phyloP scores from a whole-genome alignment of 331 rosid species.

The Erythrophleum ivorense region DNA sequence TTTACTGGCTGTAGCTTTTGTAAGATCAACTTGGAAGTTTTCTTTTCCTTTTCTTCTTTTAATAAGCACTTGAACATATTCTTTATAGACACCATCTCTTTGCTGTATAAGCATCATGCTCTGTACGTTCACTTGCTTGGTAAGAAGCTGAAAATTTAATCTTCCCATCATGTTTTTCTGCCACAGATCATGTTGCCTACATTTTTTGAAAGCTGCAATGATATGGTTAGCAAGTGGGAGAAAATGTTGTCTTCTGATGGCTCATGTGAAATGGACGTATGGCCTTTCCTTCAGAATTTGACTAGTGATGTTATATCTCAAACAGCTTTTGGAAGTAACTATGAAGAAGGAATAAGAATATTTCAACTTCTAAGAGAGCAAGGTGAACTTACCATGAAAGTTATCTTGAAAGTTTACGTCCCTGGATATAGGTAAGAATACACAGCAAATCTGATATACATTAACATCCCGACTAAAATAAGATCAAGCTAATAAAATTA shows the following conservation, averaged over 20 bases:
- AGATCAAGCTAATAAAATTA: background rate
- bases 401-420: background rate
- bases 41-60: background rate
- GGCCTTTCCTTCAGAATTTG: constrained; percentile 46
- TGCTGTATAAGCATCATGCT: background rate
- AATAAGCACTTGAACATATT: background rate
- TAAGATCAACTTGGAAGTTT: background rate
- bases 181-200: constrained; percentile 52
- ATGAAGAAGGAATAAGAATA: constrained; percentile 51
- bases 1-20: background rate
- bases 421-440: constrained; percentile 49
- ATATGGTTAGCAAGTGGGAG: constrained; percentile 57
- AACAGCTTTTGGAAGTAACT: constrained; percentile 56
- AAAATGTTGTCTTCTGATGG: constrained; percentile 16
- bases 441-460: background rate
- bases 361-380: constrained; percentile 50
- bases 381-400: background rate
- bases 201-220: constrained; percentile 43
- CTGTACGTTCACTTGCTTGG: background rate
- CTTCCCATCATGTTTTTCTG: background rate
- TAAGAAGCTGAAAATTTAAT: background rate
- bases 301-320: constrained; percentile 52
- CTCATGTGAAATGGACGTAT: constrained; percentile 48
- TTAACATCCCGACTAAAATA: background rate
- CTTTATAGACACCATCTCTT: background rate